Evolutionary conservation across 169 alveolate species (phyloP).

Genomic region (Babesia bovis): DNA sequence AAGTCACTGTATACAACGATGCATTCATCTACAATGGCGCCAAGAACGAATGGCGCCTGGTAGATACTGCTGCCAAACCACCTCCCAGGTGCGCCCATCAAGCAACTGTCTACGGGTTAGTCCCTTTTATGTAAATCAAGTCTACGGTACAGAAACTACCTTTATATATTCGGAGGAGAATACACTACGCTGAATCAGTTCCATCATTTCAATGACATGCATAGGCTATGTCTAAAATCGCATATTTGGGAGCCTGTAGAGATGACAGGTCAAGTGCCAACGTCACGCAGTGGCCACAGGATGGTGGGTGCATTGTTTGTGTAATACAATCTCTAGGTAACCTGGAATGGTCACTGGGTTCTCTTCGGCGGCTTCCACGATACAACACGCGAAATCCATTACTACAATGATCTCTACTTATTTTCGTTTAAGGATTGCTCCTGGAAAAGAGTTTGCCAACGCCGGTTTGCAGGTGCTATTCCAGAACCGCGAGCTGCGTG

Average conservation of each 20-base stretch:
- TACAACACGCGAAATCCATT: slow-evolving; percentile 78
- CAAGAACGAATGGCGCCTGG: slow-evolving; percentile 82
- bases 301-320: slow-evolving; percentile 68
- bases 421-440: slow-evolving; percentile 59
- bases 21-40: slow-evolving; percentile 79
- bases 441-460: slow-evolving; percentile 64
- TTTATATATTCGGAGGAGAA: slow-evolving; percentile 89
- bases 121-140: background rate
- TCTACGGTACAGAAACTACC: slow-evolving; percentile 69
- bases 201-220: slow-evolving; percentile 86
- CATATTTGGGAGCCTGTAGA: slow-evolving; percentile 81
- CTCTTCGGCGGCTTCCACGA: slow-evolving; percentile 91
- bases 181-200: slow-evolving; percentile 84
- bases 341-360: slow-evolving; percentile 84
- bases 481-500: slow-evolving; percentile 68
- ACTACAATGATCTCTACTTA: slow-evolving; percentile 84
- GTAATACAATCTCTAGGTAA: slow-evolving; percentile 28
- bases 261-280: slow-evolving; percentile 77
- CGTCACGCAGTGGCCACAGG: slow-evolving; percentile 90
- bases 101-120: slow-evolving; percentile 79
- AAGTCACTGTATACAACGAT: slow-evolving; percentile 81
- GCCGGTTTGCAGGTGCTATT: slow-evolving; percentile 50
- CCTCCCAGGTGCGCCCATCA: slow-evolving; percentile 90
- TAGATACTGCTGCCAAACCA: slow-evolving; percentile 76
- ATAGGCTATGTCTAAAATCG: slow-evolving; percentile 77